Conservation (phyloP, 371 early-diverging fungal genomes). For the Fennellomyces sp. region DNA sequence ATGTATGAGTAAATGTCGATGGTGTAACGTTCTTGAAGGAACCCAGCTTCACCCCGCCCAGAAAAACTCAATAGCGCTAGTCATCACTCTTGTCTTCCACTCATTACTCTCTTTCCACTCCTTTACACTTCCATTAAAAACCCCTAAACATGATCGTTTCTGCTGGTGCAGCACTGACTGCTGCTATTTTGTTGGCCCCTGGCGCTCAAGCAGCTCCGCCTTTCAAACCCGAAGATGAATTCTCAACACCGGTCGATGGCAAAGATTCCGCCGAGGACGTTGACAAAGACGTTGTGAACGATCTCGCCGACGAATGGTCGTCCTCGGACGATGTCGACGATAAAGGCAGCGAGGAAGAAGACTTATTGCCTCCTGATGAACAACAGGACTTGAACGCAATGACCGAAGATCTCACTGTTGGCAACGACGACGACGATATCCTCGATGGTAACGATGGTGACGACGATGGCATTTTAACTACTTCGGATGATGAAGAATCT, state of each 20-base stretch:
- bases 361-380: background rate
- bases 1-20: no score
- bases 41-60: background rate
- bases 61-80: no score
- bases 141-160: background rate
- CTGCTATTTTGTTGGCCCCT: background rate
- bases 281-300: constrained; percentile 7
- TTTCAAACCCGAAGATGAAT: background rate
- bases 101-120: background rate
- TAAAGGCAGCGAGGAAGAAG: background rate
- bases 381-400: background rate
- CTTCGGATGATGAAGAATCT: background rate
- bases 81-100: background rate
- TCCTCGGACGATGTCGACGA: background rate
- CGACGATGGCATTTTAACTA: background rate
- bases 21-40: no score
- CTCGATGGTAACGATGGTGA: background rate
- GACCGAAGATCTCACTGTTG: background rate
- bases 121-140: background rate
- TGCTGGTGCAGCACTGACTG: background rate
- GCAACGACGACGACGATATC: background rate
- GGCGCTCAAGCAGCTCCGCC: background rate
- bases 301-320: constrained; percentile 13
- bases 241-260: background rate
- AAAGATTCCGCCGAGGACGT: background rate